phyloP scores from a whole-genome alignment of 352 stramenopile species.

The Pythium aphanidermatum region DNA sequence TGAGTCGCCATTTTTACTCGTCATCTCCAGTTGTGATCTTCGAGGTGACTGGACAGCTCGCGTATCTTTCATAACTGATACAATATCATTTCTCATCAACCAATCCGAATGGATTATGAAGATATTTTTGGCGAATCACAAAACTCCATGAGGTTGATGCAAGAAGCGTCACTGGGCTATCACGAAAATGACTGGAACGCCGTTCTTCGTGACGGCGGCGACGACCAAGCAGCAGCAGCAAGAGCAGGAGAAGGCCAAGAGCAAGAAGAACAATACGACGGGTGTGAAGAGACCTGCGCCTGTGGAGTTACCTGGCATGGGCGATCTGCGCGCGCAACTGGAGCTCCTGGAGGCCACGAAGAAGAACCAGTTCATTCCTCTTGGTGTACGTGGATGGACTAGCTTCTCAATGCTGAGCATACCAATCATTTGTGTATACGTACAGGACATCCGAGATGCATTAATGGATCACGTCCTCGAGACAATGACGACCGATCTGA shows the following conservation, averaged over 20 bases:
- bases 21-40: slow-evolving; percentile 49
- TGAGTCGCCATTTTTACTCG: slow-evolving; percentile 24
- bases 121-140: not conserved
- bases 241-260: not conserved
- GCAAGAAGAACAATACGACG: slow-evolving; percentile 6
- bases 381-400: slow-evolving; percentile 29
- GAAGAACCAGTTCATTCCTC: slow-evolving; percentile 30
- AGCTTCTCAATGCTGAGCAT: not conserved
- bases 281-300: slow-evolving; percentile 23
- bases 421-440: not conserved
- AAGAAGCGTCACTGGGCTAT: too few relatives aligned
- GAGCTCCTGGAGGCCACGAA: slow-evolving; percentile 32
- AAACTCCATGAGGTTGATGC: too few relatives aligned
- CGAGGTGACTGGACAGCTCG: not conserved
- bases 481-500: slow-evolving; percentile 47
- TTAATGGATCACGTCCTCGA: slow-evolving; percentile 62
- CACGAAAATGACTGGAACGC: slow-evolving; percentile 46
- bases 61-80: slow-evolving; percentile 1
- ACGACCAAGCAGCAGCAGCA: slow-evolving; percentile 15
- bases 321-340: slow-evolving; percentile 27
- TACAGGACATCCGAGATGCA: slow-evolving; percentile 56
- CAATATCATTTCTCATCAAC: not conserved
- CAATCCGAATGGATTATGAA: too few relatives aligned
- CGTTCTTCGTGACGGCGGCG: slow-evolving; percentile 38
- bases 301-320: slow-evolving; percentile 15